These are phyloP conservation scores for Pinguiococcus pyrenoidosus DNA, from an alignment of 108 stramenopile species.

Conservation along the genomic window DNA sequence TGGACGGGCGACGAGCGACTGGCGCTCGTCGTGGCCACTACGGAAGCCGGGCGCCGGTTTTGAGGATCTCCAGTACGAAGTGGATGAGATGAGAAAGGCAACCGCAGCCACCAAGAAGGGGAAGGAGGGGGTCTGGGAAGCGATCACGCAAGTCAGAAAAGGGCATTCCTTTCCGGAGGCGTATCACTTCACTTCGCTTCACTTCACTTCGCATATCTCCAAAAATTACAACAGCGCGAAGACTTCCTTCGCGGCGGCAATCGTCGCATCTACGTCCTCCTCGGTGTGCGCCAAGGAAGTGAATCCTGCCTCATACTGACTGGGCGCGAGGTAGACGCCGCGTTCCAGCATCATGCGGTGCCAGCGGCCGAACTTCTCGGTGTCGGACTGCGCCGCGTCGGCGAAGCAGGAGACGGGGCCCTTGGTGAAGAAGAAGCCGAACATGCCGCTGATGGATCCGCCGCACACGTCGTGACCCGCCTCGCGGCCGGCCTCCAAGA, in stretches of 20 bases:
- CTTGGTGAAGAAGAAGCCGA: slow-evolving; percentile 89
- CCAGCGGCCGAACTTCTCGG: slow-evolving; percentile 87
- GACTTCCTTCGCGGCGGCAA: slow-evolving; percentile 90
- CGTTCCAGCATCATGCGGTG: slow-evolving; percentile 93
- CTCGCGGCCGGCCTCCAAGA: slow-evolving; percentile 13
- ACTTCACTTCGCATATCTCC: too few species aligned
- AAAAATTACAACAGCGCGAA: slow-evolving; percentile 74
- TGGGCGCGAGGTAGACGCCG: slow-evolving; percentile 91
- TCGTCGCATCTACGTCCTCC: slow-evolving; percentile 84
- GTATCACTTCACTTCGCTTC: too few species aligned
- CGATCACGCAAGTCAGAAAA: too few species aligned
- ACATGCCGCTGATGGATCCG: slow-evolving; percentile 88
- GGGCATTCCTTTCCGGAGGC: too few species aligned
- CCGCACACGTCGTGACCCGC: slow-evolving; percentile 74
- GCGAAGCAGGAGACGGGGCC: slow-evolving; percentile 83
- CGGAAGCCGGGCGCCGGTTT: too few species aligned
- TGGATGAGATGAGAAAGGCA: too few species aligned
- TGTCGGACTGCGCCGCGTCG: slow-evolving; percentile 77
- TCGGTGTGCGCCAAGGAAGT: slow-evolving; percentile 91
- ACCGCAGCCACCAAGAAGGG: too few species aligned
- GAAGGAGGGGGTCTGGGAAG: too few species aligned
- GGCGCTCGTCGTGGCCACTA: too few species aligned
- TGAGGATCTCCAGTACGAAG: too few species aligned
- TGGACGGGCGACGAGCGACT: too few species aligned
- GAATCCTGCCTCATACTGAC: slow-evolving; percentile 95